Conservation (phyloP, 1,284 basidiomycete genomes). For the Ceratobasidium sp. region DNA sequence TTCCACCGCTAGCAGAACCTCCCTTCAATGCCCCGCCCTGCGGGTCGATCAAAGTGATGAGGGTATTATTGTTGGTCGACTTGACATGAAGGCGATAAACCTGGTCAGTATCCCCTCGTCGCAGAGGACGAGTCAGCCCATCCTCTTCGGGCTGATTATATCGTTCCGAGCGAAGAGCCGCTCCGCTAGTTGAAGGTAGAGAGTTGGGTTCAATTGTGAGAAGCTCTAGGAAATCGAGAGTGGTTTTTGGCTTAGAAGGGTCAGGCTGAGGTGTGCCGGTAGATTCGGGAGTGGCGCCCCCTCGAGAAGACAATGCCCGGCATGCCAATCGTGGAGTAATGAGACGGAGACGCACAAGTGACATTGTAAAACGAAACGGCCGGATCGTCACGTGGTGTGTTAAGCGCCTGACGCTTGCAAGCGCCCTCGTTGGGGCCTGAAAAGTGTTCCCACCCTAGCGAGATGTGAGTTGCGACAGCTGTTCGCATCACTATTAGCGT, state of each 20-base stretch:
- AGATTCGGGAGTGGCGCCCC: too few species aligned
- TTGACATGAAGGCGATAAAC: slow-evolving; percentile 46
- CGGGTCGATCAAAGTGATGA: slow-evolving; percentile 45
- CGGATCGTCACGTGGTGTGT: slow-evolving; percentile 3
- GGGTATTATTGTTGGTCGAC: slow-evolving; percentile 48
- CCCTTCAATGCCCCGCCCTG: slow-evolving; percentile 35
- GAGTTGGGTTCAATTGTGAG: neutral
- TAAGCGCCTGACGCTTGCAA: slow-evolving; percentile 2
- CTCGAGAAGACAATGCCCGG: neutral
- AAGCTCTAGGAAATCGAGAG: slow-evolving; percentile 7
- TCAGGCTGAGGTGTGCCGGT: neutral
- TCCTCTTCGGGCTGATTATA: neutral
- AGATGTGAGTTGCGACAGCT: slow-evolving; percentile 15
- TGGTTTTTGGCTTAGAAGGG: neutral
- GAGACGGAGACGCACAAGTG: slow-evolving; percentile 22
- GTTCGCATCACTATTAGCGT: slow-evolving; percentile 38
- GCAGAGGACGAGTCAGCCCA: slow-evolving; percentile 9
- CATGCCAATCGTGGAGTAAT: slow-evolving; percentile 18
- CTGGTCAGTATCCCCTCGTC: neutral
- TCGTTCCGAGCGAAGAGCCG: neutral
- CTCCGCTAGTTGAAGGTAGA: neutral
- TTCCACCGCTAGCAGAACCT: slow-evolving; percentile 45
- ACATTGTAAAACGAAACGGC: slow-evolving; percentile 16
- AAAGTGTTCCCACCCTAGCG: slow-evolving; percentile 25
- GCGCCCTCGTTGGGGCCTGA: slow-evolving; percentile 5